phyloP scores from a whole-genome alignment of 2,329 filamentous ascomycete genomes.

The Microcyclospora tardicrescens region DNA sequence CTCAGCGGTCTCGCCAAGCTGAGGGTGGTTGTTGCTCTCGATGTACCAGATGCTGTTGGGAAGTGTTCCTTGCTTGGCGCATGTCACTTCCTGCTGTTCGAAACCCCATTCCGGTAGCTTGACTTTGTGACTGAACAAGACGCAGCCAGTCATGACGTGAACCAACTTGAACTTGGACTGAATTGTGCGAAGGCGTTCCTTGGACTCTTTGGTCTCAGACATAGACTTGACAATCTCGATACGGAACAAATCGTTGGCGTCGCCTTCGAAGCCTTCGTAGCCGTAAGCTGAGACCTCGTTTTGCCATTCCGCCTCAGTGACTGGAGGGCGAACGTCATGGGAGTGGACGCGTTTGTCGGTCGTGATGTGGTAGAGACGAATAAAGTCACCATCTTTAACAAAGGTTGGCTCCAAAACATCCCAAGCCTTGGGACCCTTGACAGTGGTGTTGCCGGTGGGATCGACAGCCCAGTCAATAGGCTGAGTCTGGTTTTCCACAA shows the following conservation, averaged over 20 bases:
- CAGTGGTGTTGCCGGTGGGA: slow-evolving; percentile 46
- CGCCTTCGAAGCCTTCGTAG: slow-evolving; percentile 90
- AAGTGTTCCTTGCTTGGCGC: slow-evolving; percentile 76
- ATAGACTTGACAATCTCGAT: slow-evolving; percentile 87
- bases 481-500: slow-evolving; percentile 92
- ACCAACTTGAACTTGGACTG: slow-evolving; percentile 93
- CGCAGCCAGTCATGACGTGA: slow-evolving; percentile 93
- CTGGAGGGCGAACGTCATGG: slow-evolving; percentile 77
- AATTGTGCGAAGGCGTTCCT: slow-evolving; percentile 79
- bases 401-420: slow-evolving; percentile 55
- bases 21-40: slow-evolving; percentile 76
- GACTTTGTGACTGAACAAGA: slow-evolving; percentile 95
- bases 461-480: slow-evolving; percentile 46
- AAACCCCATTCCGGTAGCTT: slow-evolving; percentile 97
- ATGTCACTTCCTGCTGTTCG: slow-evolving; percentile 98
- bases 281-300: slow-evolving; percentile 67
- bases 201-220: slow-evolving; percentile 65
- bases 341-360: slow-evolving; percentile 89
- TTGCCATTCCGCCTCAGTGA: slow-evolving; percentile 61
- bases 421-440: slow-evolving; percentile 76
- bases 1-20: slow-evolving; percentile 59
- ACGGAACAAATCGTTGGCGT: slow-evolving; percentile 92
- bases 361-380: slow-evolving; percentile 70
- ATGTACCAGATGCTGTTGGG: slow-evolving; percentile 98
- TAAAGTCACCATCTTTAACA: slow-evolving; percentile 65